These are phyloP conservation scores for Luvunga scandens DNA, from an alignment of 345 rosid species.

Conservation along the genomic window DNA sequence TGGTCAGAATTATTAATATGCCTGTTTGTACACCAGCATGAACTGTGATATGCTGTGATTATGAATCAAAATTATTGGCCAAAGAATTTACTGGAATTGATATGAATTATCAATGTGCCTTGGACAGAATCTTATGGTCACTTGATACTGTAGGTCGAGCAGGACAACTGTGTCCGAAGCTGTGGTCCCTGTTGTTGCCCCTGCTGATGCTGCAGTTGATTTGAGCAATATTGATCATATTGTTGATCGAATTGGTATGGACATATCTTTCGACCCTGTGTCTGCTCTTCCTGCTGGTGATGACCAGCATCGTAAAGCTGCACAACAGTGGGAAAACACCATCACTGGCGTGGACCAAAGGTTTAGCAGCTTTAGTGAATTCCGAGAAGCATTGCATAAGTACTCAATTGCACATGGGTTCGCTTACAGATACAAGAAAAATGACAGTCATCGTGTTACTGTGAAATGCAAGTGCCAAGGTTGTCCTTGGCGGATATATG, in stretches of 20 bases:
- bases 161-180: constrained; percentile 63
- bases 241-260: constrained; percentile 26
- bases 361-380: constrained; percentile 74
- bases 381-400: constrained; percentile 88
- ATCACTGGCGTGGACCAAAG: constrained; percentile 91
- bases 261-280: constrained; percentile 41
- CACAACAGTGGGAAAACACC: constrained; percentile 81
- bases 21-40: neutral
- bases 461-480: constrained; percentile 88
- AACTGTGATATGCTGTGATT: neutral
- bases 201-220: constrained; percentile 38
- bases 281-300: constrained; percentile 41
- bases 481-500: constrained; percentile 94
- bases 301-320: constrained; percentile 56
- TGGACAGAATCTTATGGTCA: constrained; percentile 17
- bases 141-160: constrained; percentile 56
- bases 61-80: neutral
- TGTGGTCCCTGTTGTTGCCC: constrained; percentile 40
- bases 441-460: constrained; percentile 81
- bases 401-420: constrained; percentile 87
- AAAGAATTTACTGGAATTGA: constrained; percentile 1
- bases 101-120: neutral
- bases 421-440: constrained; percentile 88
- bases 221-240: constrained; percentile 22
- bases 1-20: neutral